Evolutionary conservation across 768 basidiomycete genomes (phyloP), one percentile per base, ranked within the genome.

Genomic region (Melanogaster broomeanus): DNA sequence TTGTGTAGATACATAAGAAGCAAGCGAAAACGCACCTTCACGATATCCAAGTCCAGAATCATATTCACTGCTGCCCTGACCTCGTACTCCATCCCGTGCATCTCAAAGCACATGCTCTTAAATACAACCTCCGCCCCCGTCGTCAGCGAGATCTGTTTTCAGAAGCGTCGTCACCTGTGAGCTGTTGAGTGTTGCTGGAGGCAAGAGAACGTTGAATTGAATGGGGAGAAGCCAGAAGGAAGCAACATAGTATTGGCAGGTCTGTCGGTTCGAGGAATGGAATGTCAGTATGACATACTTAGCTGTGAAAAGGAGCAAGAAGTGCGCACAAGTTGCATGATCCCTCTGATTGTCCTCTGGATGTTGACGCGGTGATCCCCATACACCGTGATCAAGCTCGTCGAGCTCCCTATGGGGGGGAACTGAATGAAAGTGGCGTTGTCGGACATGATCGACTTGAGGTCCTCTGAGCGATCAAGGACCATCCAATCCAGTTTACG

Each of bases 401-500:
- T 92, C 27, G 92, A 92, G 56, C 90, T 91, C 19, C 96, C 96
- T 30, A 98, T 83, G 30, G 91, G 80, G 12, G 96, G 94, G 61
- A 97, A 91, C 62, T 93, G 89, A 56, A 99, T 89, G 66, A 89
- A 98, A 5, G 95, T 96, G 7, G 92, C 93, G 57, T 98, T 98
- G 74, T 99, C 96, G 60, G 82, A 85, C 94, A 97, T 98, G 65
- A 94, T 82, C 5, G 85, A 78, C 71, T 87, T 93, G 63, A 99
- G 75, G 56, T 98, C 96, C 25, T 98, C 95, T 11, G 88, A 76
- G n/a, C 90, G 85, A 69, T 99, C 93, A n/a, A 90, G 91, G 48
- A 97, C 83, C 83, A 99, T 88, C 95, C 96, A 98, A 63, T 99
- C 96, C 55, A 99, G 78, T 69, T 99, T 99, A 56, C 96, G 88